These are phyloP conservation scores for Tritrichomonas foetus DNA, from an alignment of 208 protist species.

Conservation along the genomic window DNA sequence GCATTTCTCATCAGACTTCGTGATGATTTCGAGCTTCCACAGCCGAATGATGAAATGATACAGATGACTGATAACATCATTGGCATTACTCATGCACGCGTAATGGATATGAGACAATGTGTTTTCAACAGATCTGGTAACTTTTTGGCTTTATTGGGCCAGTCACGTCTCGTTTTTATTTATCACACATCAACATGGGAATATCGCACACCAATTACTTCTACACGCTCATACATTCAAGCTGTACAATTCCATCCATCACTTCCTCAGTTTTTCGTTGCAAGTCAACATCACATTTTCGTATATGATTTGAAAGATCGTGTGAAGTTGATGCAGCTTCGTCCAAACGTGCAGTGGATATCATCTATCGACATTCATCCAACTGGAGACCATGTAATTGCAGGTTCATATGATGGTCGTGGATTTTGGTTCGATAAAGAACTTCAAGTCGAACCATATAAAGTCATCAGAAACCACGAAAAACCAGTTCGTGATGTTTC, in stretches of 20 bases:
- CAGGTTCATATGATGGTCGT: slow-evolving; percentile 67
- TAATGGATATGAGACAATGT: slow-evolving; percentile 9
- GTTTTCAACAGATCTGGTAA: slow-evolving; percentile 71
- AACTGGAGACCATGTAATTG: slow-evolving; percentile 84
- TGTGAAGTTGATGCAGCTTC: slow-evolving; percentile 83
- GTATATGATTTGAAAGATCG: slow-evolving; percentile 94
- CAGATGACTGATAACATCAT: not conserved
- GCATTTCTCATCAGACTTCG: not conserved
- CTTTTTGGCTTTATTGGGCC: slow-evolving; percentile 52
- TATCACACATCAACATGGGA: slow-evolving; percentile 65
- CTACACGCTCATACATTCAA: slow-evolving; percentile 51
- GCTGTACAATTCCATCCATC: slow-evolving; percentile 85
- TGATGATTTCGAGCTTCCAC: not conserved
- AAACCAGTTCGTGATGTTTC: slow-evolving; percentile 50
- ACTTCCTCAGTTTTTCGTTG: slow-evolving; percentile 95
- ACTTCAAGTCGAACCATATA: slow-evolving; percentile 85
- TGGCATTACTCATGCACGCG: not conserved
- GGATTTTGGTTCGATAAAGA: slow-evolving; percentile 96
- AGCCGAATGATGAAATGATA: not conserved
- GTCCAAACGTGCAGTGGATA: slow-evolving; percentile 76
- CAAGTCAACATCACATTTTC: slow-evolving; percentile 74
- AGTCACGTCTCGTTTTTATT: slow-evolving; percentile 62
- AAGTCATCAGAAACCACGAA: slow-evolving; percentile 63
- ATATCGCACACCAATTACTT: slow-evolving; percentile 59
- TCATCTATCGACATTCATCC: slow-evolving; percentile 78